Evolutionary conservation across 768 basidiomycete genomes (phyloP), one percentile per base, ranked within the genome.

Genomic region (Leucosporidium scottii): DNA sequence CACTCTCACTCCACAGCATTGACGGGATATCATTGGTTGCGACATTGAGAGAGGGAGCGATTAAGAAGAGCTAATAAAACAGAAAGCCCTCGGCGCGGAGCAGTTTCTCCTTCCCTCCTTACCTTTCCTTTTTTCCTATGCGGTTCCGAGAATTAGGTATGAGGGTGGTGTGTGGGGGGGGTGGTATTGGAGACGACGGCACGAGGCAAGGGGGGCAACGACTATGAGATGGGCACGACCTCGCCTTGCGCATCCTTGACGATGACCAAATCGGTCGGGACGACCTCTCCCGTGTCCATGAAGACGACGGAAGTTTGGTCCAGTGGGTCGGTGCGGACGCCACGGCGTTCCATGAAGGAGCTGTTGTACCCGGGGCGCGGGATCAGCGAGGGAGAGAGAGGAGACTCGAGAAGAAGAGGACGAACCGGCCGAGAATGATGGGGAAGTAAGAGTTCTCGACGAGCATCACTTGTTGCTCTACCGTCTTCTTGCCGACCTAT

Each of bases 381-480:
- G n/a, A 25, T 28, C 15, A 39, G 59, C 7, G 23, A 17, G 53
- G 9, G 39, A 36, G 20, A 39, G 28, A 44, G 50, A 25, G 5
- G 34, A n/a, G 49, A 28, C n/a, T n/a, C n/a, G n/a, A 59, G 50
- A 1, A 44, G 18, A 34, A 44, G 49, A 3, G 17, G 48, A 10
- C 93, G 28, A 86, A 86, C 30, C 93, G 82, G 1, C 93, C 93
- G 9, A 98, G 83, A 7, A 98, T 88, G 57, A 97, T 90, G 74
- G 96, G 93, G 78, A 98, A 98, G 75, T 97, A 92, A 0, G 88
- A 86, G 77, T 96, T 93, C 76, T 99, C 96, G 5, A 90, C 88
- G 36, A 98, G 83, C 78, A 90, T 93, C 13, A 97, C 93, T 0
- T 84, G 75, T 66, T 80, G 80, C 31, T 73, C 72, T 15, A 76